Evolutionary conservation across 768 basidiomycete species (phyloP).

Genomic region (Boletellus ananiceps): DNA sequence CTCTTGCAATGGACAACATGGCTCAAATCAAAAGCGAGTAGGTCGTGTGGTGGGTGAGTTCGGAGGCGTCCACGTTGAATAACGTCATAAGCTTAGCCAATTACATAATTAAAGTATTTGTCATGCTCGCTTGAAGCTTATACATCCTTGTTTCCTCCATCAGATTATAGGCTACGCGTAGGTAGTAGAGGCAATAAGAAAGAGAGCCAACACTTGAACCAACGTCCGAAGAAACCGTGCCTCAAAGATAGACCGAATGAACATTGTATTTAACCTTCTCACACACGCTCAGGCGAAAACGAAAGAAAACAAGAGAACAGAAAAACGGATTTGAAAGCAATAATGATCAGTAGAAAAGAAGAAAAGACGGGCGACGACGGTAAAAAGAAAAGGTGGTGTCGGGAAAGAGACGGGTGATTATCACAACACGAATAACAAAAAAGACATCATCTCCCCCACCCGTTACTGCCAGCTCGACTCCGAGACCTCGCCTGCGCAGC

Average conservation of each 20-base stretch:
- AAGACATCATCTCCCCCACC: constrained; percentile 30
- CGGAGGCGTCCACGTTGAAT: not conserved
- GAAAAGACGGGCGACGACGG: not conserved
- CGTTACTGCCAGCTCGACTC: constrained; percentile 34
- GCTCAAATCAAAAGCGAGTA: not conserved
- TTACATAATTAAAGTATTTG: not conserved
- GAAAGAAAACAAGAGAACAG: not conserved
- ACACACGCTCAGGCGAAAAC: constrained; percentile 3
- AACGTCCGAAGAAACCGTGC: not conserved
- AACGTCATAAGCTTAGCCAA: constrained; percentile 11
- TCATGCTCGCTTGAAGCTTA: not conserved
- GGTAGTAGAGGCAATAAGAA: not conserved
- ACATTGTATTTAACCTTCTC: constrained; percentile 3
- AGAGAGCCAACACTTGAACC: constrained; percentile 6
- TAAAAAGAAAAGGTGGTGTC: not conserved
- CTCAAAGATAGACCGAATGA: too few species aligned
- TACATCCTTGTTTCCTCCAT: constrained; percentile 6
- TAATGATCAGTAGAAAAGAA: constrained; percentile 29
- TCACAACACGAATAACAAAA: constrained; percentile 10
- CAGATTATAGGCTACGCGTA: not conserved
- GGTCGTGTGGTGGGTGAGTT: not conserved
- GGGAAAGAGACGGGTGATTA: constrained; percentile 1
- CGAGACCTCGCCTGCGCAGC: constrained; percentile 23
- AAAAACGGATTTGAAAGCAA: constrained; percentile 21
- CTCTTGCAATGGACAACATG: constrained; percentile 50